Evolutionary conservation across 345 rosid genomes (phyloP).

Genomic region (Moricandia arvensis): DNA sequence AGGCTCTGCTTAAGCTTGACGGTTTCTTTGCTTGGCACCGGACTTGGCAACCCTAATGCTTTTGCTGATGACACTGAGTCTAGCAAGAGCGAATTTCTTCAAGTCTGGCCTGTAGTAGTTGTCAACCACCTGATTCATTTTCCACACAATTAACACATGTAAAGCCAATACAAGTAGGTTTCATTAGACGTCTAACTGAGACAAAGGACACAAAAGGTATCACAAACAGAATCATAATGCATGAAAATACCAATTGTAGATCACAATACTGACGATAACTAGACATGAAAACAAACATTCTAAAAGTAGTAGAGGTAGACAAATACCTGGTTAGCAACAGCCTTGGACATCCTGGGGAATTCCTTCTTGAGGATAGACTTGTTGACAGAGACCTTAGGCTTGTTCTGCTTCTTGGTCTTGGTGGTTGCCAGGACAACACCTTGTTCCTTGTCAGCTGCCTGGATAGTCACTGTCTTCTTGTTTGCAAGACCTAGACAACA

Average conservation of each 20-base stretch:
- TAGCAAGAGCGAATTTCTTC: constrained; percentile 83
- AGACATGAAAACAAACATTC: background rate
- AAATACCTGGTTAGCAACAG: constrained; percentile 67
- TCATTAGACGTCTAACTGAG: background rate
- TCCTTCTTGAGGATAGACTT: constrained; percentile 70
- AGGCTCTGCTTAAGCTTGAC: constrained; percentile 51
- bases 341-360: constrained; percentile 73
- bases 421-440: constrained; percentile 65
- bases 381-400: constrained; percentile 61
- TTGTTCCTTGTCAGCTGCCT: constrained; percentile 60
- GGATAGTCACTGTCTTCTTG: constrained; percentile 76
- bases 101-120: constrained; percentile 91
- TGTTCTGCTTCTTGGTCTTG: constrained; percentile 85
- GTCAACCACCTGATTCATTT: constrained; percentile 56
- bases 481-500: constrained; percentile 64
- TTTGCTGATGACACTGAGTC: constrained; percentile 74
- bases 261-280: background rate
- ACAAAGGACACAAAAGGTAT: background rate
- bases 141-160: background rate
- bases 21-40: constrained; percentile 89
- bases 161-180: background rate
- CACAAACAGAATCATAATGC: background rate
- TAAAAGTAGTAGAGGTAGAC: background rate
- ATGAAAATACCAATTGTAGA: background rate
- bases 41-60: constrained; percentile 83